Percentiles rank a stretch among this genome's conserved stretches.
Conservation (phyloP, 345 rosid species). For the Dipteronia sinensis region DNA sequence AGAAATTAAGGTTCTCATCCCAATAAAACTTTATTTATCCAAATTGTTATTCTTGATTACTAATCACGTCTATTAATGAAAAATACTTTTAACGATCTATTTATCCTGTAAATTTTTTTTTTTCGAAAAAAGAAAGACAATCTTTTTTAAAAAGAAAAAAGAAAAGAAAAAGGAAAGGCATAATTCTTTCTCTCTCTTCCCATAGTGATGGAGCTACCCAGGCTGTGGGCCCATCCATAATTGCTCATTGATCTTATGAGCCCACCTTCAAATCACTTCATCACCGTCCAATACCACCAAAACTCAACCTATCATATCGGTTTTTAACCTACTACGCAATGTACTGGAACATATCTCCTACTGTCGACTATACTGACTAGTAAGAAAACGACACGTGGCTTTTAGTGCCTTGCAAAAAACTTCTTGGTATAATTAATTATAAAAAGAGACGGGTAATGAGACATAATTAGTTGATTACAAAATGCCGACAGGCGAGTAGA, state of each 20-base stretch:
- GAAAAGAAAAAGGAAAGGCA: no score
- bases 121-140: no score
- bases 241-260: slow-evolving; percentile 11
- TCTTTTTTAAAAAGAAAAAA: no score
- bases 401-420: not conserved
- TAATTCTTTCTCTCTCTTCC: slow-evolving; percentile 11
- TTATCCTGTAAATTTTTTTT: not conserved
- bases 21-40: no score
- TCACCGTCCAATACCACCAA: slow-evolving; percentile 28
- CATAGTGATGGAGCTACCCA: slow-evolving; percentile 20
- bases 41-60: no score
- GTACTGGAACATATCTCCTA: not conserved
- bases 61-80: no score
- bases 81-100: no score
- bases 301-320: not conserved
- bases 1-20: no score
- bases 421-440: not conserved
- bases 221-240: slow-evolving; percentile 12
- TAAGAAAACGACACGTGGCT: not conserved
- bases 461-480: no score
- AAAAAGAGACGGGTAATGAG: no score
- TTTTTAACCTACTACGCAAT: not conserved
- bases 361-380: not conserved
- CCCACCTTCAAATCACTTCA: not conserved
- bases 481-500: no score